Evolutionary conservation across 257 asterid species (phyloP).

Genomic region (Scutellaria barbata): DNA sequence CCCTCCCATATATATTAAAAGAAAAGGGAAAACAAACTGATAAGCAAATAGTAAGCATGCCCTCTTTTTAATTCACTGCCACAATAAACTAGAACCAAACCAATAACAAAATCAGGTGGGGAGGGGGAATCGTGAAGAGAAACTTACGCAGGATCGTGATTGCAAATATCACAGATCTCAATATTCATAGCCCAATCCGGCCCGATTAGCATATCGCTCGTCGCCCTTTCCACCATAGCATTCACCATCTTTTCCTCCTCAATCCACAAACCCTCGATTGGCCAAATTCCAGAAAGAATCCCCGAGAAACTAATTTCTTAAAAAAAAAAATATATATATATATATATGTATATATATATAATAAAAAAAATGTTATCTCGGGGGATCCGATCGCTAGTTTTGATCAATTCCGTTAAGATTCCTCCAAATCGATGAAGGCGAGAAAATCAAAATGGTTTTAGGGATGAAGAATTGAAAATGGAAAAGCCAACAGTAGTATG

Average conservation of each 20-base stretch:
- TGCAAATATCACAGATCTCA: conserved; percentile 98
- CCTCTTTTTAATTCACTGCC: background rate
- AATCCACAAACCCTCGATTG: conserved; percentile 40
- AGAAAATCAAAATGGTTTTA: conserved; percentile 5
- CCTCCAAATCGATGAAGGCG: conserved; percentile 33
- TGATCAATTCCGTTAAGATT: conserved; percentile 45
- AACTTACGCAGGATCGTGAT: conserved; percentile 91
- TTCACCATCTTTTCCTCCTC: conserved; percentile 67
- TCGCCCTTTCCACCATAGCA: conserved; percentile 94
- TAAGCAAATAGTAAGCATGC: conserved; percentile 18
- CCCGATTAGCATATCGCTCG: conserved; percentile 96
- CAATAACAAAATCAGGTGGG: no score
- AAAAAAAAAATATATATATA: no score
- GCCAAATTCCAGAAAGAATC: conserved; percentile 27
- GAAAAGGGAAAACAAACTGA: background rate
- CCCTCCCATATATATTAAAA: no score
- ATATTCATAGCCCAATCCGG: conserved; percentile 99
- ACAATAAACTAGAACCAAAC: conserved; percentile 19
- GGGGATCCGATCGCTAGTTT: conserved; percentile 53
- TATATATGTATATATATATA: no score
- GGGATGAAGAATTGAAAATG: conserved; percentile 32
- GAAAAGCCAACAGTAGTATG: conserved; percentile 14
- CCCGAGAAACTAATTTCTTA: conserved; percentile 14
- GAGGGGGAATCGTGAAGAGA: conserved; percentile 18
- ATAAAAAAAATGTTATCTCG: conserved; percentile 32